Conservation (phyloP, 75 land plant genomes). For the Pinus taeda region DNA sequence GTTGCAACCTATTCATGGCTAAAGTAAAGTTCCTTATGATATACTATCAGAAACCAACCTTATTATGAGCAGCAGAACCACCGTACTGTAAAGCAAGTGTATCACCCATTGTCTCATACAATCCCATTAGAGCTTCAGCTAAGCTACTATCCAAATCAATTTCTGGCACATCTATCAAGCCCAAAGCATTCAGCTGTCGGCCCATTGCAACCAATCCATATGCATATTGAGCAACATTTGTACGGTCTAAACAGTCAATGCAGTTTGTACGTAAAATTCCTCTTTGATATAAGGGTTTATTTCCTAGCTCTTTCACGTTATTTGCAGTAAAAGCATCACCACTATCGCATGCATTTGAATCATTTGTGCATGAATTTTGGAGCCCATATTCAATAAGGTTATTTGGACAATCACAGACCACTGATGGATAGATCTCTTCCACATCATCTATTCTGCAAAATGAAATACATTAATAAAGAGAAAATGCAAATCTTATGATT, state of each 20-base stretch:
- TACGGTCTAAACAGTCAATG: conserved; percentile 84
- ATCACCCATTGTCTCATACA: conserved; percentile 87
- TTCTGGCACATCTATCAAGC: conserved; percentile 30
- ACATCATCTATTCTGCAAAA: neutral
- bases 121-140: conserved; percentile 58
- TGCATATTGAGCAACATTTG: conserved; percentile 63
- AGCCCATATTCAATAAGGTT: too few relatives aligned
- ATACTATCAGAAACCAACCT: conserved; percentile 36
- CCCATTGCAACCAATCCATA: conserved; percentile 79
- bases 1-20: neutral
- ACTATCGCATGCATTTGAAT: too few relatives aligned
- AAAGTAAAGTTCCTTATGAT: neutral
- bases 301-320: neutral
- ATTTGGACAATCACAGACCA: neutral
- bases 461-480: neutral
- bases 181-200: conserved; percentile 65
- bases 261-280: conserved; percentile 84
- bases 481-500: neutral
- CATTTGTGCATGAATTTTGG: too few relatives aligned
- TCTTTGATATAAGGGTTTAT: conserved; percentile 30
- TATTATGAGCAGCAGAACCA: conserved; percentile 84
- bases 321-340: too few relatives aligned
- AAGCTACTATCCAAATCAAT: conserved; percentile 50
- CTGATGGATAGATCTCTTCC: neutral
- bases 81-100: conserved; percentile 80